Base-by-base conservation (phyloP, 169 alveolate species). In the Theileria annulata region DNA sequence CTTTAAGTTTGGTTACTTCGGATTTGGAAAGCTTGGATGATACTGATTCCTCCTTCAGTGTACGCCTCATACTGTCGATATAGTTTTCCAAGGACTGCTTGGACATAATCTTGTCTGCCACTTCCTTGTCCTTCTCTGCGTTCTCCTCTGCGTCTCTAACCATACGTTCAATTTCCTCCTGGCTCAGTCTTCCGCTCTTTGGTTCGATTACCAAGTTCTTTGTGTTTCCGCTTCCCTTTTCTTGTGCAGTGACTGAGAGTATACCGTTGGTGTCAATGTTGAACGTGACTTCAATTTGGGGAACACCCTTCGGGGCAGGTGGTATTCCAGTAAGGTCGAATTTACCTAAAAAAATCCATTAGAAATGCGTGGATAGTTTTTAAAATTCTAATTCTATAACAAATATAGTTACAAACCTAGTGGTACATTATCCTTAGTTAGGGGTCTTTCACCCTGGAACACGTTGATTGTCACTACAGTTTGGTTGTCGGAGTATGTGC, bases 181-280 rank as follows among this genome's bases (percentile, higher is more conserved):
- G 96, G 8, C 98, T 93, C 62, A 97, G 92, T 86, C 99, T 93
- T 56, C 99, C 99, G 92, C 95, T 95, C 81, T 97, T 99, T 78
- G 96, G 96, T 27, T 99, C 95, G 67, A 97, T 97, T 67, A 97
- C 95, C 84, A 97, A 94, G 82, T 96, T 91, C 84, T 94, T 93
- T 69, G 93, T 92, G 83, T 95, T 94, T 73, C 98, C 98, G 62
- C 98, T 94, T 21, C 97, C 98, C 89, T 95, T 94, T 76, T 95
- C 99, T 80, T 93, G 95, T 27, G 99, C 99, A 51, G 97, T 89
- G 25, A 97, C 99, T 72, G 95, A 94, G 66, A 97, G 90, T 78
- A 97, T 97, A 72, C 99, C 99, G 77, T 97, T 96, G 81, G 98
- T 95, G 90, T 97, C 99, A 47, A 97, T 94, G 78, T 96, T 98